Evolutionary conservation across 208 protist genomes (phyloP), one percentile per base, ranked within the genome.

Genomic region (Crithidia brevicula): DNA sequence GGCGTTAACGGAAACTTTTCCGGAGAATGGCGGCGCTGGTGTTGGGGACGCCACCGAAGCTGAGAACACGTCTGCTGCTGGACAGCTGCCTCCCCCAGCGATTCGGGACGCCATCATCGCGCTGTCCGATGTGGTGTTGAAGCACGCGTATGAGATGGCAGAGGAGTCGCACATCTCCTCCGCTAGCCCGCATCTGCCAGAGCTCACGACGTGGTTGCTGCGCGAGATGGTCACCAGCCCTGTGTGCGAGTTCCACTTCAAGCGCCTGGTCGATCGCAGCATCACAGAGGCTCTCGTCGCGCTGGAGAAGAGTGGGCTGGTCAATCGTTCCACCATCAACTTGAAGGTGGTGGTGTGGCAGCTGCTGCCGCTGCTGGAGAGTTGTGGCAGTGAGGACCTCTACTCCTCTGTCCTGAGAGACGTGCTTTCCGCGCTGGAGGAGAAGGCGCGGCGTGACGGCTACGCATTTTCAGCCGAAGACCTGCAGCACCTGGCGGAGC

Each of bases 141-240:
- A 43, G 62, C 61, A 70, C 40, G 70, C 49, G 18, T 70, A 60
- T 36, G 54, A 38, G 45, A 66, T 80, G 46, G 77, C 75, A 4
- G 63, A 67, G 62, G 52, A 54, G 30, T 86, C 65, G 36, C 75
- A 76, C 64, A 70, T 89, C 30, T 60, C 78, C 7, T 56, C 46
- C 43, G 62, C 79, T 7, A 86, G 68, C 56, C 69, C 71, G 34
- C 46, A 83, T 27, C 79, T 95, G 33, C 57, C 58, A 7, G 79
- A 79, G 20, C 67, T 95, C 28, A 85, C 83, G 46, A 66, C 79
- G 38, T 95, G 90, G 90, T 68, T 95, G 71, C 77, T 95, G 69
- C 73, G 75, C 13, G 83, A 95, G 71, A 80, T 79, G 63, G 75
- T 81, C 27, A 38, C 63, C 15, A 86, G 74, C 38, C 27, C 60